A percentile compares a stretch with the other conserved stretches of the same genome.
Evolutionary conservation across 257 asterid species (phyloP).

Genomic region (Paulownia fortunei): DNA sequence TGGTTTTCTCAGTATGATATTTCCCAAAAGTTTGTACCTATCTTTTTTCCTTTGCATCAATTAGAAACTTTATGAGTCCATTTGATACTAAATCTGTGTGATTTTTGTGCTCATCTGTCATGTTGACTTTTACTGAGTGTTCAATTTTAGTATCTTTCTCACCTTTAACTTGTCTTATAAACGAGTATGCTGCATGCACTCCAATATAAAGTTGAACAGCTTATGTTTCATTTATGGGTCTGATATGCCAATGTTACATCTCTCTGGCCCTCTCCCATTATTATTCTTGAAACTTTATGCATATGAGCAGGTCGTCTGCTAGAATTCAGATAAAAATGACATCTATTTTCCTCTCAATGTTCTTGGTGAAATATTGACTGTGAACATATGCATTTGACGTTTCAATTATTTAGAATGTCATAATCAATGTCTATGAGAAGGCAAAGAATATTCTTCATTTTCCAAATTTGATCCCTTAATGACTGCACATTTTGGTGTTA

Average conservation of each 20-base stretch:
- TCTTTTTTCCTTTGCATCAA: constrained; percentile 4
- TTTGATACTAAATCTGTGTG: neutral
- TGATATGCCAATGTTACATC: neutral
- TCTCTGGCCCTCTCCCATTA: neutral
- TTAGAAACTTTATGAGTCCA: neutral
- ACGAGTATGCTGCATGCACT: neutral
- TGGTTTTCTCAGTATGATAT: neutral
- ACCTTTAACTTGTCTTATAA: neutral
- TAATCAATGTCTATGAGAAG: neutral
- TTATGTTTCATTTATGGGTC: neutral
- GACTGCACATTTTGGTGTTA: neutral
- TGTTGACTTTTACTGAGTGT: neutral
- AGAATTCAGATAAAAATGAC: neutral
- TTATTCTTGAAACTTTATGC: neutral
- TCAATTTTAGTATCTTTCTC: neutral
- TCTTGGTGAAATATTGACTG: neutral
- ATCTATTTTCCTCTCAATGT: neutral
- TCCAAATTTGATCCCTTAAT: neutral
- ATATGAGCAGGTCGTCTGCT: neutral
- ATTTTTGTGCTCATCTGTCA: neutral
- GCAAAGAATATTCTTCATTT: neutral
- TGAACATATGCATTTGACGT: neutral
- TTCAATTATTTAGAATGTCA: neutral
- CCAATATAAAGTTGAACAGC: neutral
- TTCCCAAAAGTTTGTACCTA: neutral